Base-by-base conservation (phyloP, 2,329 filamentous ascomycete genomes). In the Hypoxylon sp. region DNA sequence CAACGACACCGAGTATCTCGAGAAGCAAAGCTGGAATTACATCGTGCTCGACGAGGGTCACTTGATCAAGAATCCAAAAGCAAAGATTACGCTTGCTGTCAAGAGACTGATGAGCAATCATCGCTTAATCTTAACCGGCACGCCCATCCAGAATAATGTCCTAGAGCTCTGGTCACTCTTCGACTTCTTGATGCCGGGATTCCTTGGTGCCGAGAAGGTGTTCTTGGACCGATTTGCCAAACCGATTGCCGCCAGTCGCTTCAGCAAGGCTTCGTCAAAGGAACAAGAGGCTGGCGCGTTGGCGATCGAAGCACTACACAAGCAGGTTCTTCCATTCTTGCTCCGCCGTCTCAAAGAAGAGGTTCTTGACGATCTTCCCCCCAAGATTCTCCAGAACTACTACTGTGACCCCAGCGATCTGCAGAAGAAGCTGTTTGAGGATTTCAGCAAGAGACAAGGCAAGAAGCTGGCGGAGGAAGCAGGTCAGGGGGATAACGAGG, bases 381-480 rank as follows among this genome's bases (percentile, higher is more conserved):
- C 95, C 6, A 99, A 99, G 86, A 99, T 99, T 69, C 79, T 99
- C 48, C 95, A 99, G 73, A 99, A 99, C 75, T 99, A 99, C 79
- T 99, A 99, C 78, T 99, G 95, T 74, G 95, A 99, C 70, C 87
- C 97, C 15, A 97, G 92, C 69, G 95, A 99, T 54, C 79, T 99
- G 48, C 95, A 99, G 74, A 90, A 89, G 79, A 96, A 91, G 73
- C 84, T 99, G 0, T 99, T 99, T 69, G 95, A 98, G 40, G 94
- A 98, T 72, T 99, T 99, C 73, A 90, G 88, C 18, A 96, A 90
- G 82, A 96, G 92, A 66, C 94, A 99, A 73, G 88, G 92, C 70
- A 96, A 92, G 75, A 90, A 91, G 62, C 84, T 99, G 27, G 87
- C 90, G 38, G 87, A 92, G 24, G 92, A 96, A 71, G 92, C 94